Evolutionary conservation across 2,329 filamentous ascomycete genomes (phyloP), one percentile per base, ranked within the genome.

Genomic region (Byssoonygena ceratinophila): DNA sequence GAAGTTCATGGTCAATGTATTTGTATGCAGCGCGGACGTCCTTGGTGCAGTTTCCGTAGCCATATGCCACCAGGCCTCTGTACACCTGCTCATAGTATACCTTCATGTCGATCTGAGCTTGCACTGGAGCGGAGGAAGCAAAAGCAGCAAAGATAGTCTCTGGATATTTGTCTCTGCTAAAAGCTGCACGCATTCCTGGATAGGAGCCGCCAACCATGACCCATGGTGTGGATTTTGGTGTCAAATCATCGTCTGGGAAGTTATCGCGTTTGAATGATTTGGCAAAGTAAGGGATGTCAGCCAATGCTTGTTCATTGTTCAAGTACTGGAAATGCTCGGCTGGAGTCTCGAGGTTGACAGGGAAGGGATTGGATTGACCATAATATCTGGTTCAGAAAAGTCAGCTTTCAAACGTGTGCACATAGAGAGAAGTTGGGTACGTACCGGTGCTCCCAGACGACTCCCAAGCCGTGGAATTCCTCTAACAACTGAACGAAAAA

Each of bases 11-110:
- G 57, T 79, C 76, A 41, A 79, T 74, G 56, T 75, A 75, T 23
- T 63, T 55, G 34, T 76, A 64, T 2, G 73, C 74, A 4, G 73
- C 72, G 14, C 74, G 67, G 46, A 77, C 67, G 54, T 78, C 75
- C 11, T 66, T 64, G 11, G 73, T 70, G 61, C 76, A 79, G 59
- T 76, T 77, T 2, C 64, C 64, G 32, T 71, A 68, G 54, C 76
- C 77, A 52, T 76, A 76, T 4, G 66, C 68, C 3, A 70, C 66
- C 64, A 78, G 66, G 2, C 72, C 74, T 9, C 66, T 68, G 57
- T 73, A 73, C 1, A 78, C 61, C 34, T 75, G 71, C 20, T 77
- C 74, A 49, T 68, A 77, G 59, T 77, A 78, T 20, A 69, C 62
- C n/a, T 68, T 70, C 70, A 76, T 75, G 53, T 77, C 68, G n/a